Base-by-base conservation (phyloP, 257 asterid genomes). In the Primulina eburnea region DNA sequence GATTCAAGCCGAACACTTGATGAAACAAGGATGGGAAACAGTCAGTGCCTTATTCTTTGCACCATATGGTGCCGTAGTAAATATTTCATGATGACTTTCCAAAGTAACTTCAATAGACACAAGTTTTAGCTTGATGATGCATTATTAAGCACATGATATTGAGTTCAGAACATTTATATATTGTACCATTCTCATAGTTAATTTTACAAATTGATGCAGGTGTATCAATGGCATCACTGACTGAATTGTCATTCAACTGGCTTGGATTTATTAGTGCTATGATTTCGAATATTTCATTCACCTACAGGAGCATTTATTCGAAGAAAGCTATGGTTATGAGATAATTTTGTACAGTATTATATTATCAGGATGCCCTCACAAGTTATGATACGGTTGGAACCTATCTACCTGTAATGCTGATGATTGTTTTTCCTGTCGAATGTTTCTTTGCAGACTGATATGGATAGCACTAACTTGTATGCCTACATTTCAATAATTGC, bases 211-310 rank as follows among this genome's bases (percentile, higher is more conserved):
- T 12, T 63, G 37, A n/a, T 78, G 83, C 82, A 94, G 99, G 99
- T 88, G 99, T 94, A 74, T 91, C 99, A 4, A 88, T 94, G 98
- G 99, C 99, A 72, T 94, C 98, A 67, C 65, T 94, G 75, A 94
- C 98, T 18, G 99, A 94, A 80, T 80, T 94, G 64, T 94, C 99
- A 26, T 94, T 94, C 92, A 94, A 94, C 83, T 94, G 99, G 99
- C 8, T 37, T 47, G 97, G 99, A 21, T 94, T 94, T 77, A 74
- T 74, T 71, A 94, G 97, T 71, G 99, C 99, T 30, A 94, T 94
- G 99, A 94, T 94, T 77, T 94, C 99, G 73, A 94, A 94, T 81
- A 86, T 94, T 90, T 91, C 98, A 58, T 94, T 94, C 95, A 94
- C 99, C 52, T 94, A 91, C 78, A 81, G 99, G 90, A 94, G 99